phyloP scores from a whole-genome alignment of 2,329 filamentous ascomycete species.

The Aspergillus melleus region DNA sequence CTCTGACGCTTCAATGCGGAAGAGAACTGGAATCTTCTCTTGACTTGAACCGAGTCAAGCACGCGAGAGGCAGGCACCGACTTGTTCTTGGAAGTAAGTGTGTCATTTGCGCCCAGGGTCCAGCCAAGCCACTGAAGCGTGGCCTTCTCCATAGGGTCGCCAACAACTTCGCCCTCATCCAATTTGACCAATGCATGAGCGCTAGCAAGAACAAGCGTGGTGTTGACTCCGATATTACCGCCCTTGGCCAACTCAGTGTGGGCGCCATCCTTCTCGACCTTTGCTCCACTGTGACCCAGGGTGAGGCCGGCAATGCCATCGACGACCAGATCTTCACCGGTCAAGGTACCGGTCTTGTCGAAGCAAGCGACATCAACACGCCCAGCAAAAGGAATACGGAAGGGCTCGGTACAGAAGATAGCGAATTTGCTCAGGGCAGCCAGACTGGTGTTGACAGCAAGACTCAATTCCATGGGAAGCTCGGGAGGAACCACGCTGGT shows the following conservation, averaged over 20 bases:
- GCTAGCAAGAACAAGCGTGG: conserved; percentile 88
- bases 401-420: conserved; percentile 98
- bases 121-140: conserved; percentile 87
- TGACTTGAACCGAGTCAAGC: conserved; percentile 82
- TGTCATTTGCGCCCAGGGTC: conserved; percentile 87
- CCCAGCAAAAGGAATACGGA: conserved; percentile 94
- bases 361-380: conserved; percentile 97
- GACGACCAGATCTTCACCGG: conserved; percentile 93
- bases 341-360: conserved; percentile 96
- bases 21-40: conserved; percentile 96
- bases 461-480: conserved; percentile 93
- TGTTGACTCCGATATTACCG: conserved; percentile 70
- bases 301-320: conserved; percentile 92
- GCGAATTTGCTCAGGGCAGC: conserved; percentile 92
- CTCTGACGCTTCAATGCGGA: conserved; percentile 95
- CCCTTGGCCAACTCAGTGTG: conserved; percentile 77
- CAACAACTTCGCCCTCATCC: conserved; percentile 94
- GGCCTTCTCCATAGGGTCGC: conserved; percentile 98
- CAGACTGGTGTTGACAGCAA: conserved; percentile 96
- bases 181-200: conserved; percentile 94
- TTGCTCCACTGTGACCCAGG: conserved; percentile 66
- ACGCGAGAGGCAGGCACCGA: conserved; percentile 43
- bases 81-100: conserved; percentile 65
- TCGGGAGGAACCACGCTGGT: conserved; percentile 98
- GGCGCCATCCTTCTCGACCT: conserved; percentile 74